phyloP scores from a whole-genome alignment of 2,329 filamentous ascomycete genomes.

The Diaporthe longicolla region DNA sequence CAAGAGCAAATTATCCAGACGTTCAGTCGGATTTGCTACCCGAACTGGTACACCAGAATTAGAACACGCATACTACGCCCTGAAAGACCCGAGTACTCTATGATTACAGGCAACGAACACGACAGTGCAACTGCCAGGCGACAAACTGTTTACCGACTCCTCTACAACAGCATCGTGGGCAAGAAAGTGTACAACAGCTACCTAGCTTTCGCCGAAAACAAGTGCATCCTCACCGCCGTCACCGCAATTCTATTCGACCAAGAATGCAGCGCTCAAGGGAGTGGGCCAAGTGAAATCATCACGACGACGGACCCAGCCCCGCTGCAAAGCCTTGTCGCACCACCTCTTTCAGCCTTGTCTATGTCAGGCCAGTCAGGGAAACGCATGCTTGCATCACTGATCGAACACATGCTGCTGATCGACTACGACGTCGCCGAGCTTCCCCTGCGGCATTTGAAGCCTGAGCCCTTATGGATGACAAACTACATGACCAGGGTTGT shows the following conservation, averaged over 20 bases:
- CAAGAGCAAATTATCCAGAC: neutral
- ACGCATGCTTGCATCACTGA: neutral
- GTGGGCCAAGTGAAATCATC: no score
- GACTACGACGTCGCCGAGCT: conserved; percentile 20
- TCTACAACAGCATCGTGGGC: neutral
- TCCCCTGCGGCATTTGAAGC: neutral
- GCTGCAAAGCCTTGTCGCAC: neutral
- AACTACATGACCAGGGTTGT: neutral
- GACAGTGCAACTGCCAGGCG: neutral
- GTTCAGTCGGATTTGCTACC: conserved; percentile 4
- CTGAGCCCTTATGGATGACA: neutral
- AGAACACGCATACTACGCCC: neutral
- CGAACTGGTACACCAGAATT: neutral
- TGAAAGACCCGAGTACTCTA: conserved; percentile 14
- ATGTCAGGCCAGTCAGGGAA: neutral
- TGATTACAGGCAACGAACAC: neutral
- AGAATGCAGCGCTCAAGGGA: neutral
- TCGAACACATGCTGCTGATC: conserved; percentile 25
- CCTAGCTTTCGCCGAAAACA: neutral
- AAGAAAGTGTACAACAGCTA: neutral
- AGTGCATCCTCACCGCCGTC: neutral
- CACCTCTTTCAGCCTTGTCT: neutral
- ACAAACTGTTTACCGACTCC: neutral
- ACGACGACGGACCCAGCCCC: neutral
- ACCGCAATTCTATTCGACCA: conserved; percentile 12